Evolutionary conservation across 2,329 filamentous ascomycete genomes (phyloP), one percentile per base, ranked within the genome.

Genomic region (Fusarium proliferatum): DNA sequence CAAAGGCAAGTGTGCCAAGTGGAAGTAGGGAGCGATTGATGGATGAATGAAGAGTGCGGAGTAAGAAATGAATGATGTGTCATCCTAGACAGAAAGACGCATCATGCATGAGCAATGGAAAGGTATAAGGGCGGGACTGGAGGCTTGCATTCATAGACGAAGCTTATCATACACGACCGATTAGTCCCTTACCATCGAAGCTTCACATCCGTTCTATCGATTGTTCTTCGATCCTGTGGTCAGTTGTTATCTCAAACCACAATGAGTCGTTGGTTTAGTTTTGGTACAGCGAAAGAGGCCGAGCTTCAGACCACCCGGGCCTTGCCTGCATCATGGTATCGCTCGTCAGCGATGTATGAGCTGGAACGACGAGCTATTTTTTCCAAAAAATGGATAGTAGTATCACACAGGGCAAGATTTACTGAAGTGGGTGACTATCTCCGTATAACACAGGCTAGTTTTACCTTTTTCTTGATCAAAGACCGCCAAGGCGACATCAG

Each of bases 261-360:
- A 45, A 62, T 62, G 49, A 62, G 30, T 16, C 51, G 41, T 1
- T 62, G 60, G 60, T 57, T 62, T 13, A 28, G 23, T 16, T 26
- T 62, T 1, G 34, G 51, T 39, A 17, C 23, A 19, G 2, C 26
- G 9, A 62, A 62, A 6, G 39, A 41, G 9, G 26, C 21, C 1
- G 33, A 38, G 8, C 34, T 41, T 2, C 36, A 41, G 7, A 58
- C 51, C 23, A 26, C 34, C 1, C 17, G 34, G 2, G 51, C 51
- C 11, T 26, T 62, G 26, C 41, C 41, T 46, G 51, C 53, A 1
- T 64, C 53, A 12, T 64, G 53, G 53, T 49, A 63, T 6, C 28
- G 53, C 12, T 63, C 53, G 1, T 23, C 61, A 5, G 36, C 42
- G 2, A 48, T 59, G 52, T 59, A 63, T 9, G 61, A 49, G 6